These are phyloP conservation scores for Lentinula raphanica DNA, from an alignment of 768 basidiomycete species.

Conservation along the genomic window DNA sequence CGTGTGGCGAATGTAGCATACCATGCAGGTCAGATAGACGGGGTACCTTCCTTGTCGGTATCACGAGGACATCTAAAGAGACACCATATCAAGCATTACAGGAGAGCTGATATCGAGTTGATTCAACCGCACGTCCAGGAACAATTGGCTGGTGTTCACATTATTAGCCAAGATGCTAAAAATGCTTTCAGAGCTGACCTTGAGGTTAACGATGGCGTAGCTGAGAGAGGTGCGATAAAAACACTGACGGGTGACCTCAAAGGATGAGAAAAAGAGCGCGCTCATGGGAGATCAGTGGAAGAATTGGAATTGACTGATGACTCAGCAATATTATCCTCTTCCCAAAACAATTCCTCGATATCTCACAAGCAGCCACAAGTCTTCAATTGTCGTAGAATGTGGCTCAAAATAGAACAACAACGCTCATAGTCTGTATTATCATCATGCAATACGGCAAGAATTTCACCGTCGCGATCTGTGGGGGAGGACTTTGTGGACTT, in stretches of 20 bases:
- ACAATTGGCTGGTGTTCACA: constrained; percentile 58
- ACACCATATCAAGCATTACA: neutral
- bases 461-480: constrained; percentile 48
- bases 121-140: constrained; percentile 73
- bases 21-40: constrained; percentile 54
- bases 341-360: neutral
- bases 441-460: constrained; percentile 23
- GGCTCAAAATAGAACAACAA: neutral
- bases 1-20: constrained; percentile 9
- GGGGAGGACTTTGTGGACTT: constrained; percentile 52
- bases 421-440: neutral
- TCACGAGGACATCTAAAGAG: constrained; percentile 53
- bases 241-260: constrained; percentile 71
- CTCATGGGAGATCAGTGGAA: constrained; percentile 2
- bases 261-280: constrained; percentile 64
- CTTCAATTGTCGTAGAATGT: neutral
- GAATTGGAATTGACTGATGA: neutral
- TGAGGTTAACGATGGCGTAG: constrained; percentile 90
- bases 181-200: constrained; percentile 21
- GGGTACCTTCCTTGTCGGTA: constrained; percentile 50
- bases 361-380: neutral
- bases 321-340: neutral
- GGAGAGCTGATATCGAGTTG: neutral
- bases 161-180: neutral
- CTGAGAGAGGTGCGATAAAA: constrained; percentile 68